A percentile compares a stretch with the other conserved stretches of the same genome.
Evolutionary conservation across 2,329 filamentous ascomycete species (phyloP).

Genomic region (Aspergillus carbonarius): DNA sequence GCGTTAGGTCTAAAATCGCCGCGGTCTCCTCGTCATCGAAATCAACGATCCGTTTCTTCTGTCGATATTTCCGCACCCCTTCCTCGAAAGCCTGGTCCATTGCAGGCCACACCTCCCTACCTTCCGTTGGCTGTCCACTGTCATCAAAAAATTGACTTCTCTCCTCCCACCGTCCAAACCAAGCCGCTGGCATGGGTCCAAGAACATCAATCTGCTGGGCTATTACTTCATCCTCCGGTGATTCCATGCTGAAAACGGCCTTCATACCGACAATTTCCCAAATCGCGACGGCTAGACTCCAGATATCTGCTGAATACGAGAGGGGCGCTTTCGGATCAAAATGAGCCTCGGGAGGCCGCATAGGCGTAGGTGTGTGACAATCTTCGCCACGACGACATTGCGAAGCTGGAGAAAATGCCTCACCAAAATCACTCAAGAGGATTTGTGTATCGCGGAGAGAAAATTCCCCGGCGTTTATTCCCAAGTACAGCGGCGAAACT

Average conservation of each 20-base stretch:
- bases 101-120: conserved; percentile 15
- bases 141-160: conserved; percentile 16
- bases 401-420: conserved; percentile 15
- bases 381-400: conserved; percentile 20
- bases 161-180: conserved; percentile 22
- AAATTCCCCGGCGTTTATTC: conserved; percentile 28
- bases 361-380: conserved; percentile 21
- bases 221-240: conserved; percentile 13
- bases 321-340: conserved; percentile 24
- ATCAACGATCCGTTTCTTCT: conserved; percentile 3
- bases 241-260: conserved; percentile 12
- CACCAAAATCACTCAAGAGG: conserved; percentile 33
- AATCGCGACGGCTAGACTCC: conserved; percentile 38
- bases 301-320: conserved; percentile 38
- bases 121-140: conserved; percentile 11
- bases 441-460: conserved; percentile 26
- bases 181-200: conserved; percentile 17
- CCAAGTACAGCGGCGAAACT: conserved; percentile 27
- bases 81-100: conserved; percentile 21
- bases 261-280: conserved; percentile 28
- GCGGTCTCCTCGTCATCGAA: conserved; percentile 16
- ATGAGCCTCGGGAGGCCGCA: conserved; percentile 13
- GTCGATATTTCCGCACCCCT: conserved; percentile 16
- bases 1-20: conserved; percentile 17
- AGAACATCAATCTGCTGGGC: conserved; percentile 18